Evolutionary conservation across 306 rosid genomes (phyloP), one percentile per base, ranked within the genome.

Genomic region (Albizia julibrissin): DNA sequence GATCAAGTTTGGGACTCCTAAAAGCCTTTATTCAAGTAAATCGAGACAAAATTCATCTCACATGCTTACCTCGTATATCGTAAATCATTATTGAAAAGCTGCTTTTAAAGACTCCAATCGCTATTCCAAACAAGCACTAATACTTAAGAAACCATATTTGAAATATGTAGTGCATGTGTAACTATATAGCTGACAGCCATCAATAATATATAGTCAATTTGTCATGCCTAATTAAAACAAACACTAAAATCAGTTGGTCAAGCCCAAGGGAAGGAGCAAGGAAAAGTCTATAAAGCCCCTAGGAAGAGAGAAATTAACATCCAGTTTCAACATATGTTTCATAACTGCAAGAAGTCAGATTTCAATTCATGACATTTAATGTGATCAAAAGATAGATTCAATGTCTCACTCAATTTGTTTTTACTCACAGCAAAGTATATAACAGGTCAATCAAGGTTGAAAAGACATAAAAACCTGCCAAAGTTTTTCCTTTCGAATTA

Each of bases 261-360:
- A 56, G 52, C 43, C 44, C 71, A 72, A 78, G 52, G 16, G 54
- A 54, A 4, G 5, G 49, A 61, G 70, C 64, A 73, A 11, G 56
- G 64, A 24, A 66, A 79, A 43, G 15, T 79, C 72, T 6, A 49
- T 27, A 3, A 11, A 56, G 44, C 15, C 19, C 37, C 54, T 71
- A 43, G 69, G 47, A 56, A 64, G 56, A 74, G 50, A 21, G 21
- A 44, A 64, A 49, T 21, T 40, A 59, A 47, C 16, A 13, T n/a
- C 46, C 33, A 19, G 68, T 67, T 34, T 74, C 40, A 74, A 40
- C 54, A 16, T 16, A 44, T 19, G 26, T n/a, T 81, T 44, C 18
- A 12, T 46, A 29, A 24, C 50, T 10, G 67, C 58, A 81, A 72
- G 37, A 80, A 29, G 72, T 47, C 31, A 81, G 19, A 62, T 22